phyloP scores from a whole-genome alignment of 2,329 filamentous ascomycete genomes.

The Chalaropsis ovoidea region DNA sequence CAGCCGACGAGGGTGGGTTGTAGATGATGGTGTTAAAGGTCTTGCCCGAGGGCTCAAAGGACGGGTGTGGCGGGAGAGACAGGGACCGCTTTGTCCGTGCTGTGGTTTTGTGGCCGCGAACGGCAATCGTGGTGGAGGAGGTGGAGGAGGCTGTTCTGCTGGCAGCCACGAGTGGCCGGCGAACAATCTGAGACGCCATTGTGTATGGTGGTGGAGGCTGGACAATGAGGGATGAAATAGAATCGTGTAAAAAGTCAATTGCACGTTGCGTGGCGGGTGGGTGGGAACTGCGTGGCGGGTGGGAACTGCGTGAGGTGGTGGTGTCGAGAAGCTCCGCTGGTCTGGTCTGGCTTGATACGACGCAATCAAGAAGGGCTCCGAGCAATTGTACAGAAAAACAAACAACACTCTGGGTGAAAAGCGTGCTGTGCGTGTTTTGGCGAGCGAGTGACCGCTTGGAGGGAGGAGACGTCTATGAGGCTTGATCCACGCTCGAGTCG shows the following conservation, averaged over 20 bases:
- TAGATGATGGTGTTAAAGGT: conserved; percentile 40
- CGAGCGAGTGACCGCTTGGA: background rate
- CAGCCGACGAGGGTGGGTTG: conserved; percentile 46
- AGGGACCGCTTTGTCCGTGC: conserved; percentile 47
- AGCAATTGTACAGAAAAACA: background rate
- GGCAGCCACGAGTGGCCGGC: conserved; percentile 33
- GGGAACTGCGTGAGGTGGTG: background rate
- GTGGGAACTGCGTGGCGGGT: background rate
- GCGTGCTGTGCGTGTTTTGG: background rate
- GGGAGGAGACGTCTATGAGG: background rate
- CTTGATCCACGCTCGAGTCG: conserved; percentile 10
- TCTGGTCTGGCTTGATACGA: background rate
- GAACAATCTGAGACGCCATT: conserved; percentile 34
- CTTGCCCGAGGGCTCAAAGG: conserved; percentile 41
- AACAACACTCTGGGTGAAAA: background rate
- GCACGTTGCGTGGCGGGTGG: background rate
- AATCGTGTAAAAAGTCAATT: background rate
- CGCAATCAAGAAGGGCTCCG: background rate
- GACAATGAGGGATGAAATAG: background rate
- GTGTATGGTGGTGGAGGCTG: conserved; percentile 5
- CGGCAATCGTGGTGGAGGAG: conserved; percentile 29
- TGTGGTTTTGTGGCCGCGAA: conserved; percentile 42
- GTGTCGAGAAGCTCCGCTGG: background rate
- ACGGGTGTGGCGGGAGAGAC: conserved; percentile 51
- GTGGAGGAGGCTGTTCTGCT: conserved; percentile 28